phyloP scores from a whole-genome alignment of 805 yeast genomes.

The Komagataella populi region DNA sequence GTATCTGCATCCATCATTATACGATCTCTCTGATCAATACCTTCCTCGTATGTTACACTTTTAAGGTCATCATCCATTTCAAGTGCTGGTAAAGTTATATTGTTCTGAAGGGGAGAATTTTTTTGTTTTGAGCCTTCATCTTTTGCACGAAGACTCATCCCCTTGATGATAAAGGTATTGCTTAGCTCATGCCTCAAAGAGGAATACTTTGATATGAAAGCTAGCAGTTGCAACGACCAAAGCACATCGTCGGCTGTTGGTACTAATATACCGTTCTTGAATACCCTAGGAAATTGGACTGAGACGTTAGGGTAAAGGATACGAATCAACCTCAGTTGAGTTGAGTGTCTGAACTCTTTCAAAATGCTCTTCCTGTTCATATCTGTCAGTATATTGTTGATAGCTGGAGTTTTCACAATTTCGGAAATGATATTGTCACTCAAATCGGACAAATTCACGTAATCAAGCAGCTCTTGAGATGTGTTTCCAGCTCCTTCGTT shows the following conservation, averaged over 20 bases:
- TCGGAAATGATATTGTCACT: not conserved
- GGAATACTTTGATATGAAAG: constrained; percentile 88
- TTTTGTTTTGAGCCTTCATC: constrained; percentile 3
- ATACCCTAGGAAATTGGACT: constrained; percentile 30
- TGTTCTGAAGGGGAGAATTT: not conserved
- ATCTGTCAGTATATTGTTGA: not conserved
- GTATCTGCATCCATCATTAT: not conserved
- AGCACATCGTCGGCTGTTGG: constrained; percentile 90
- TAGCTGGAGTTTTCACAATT: not conserved
- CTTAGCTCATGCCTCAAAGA: constrained; percentile 63
- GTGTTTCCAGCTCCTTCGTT: not conserved
- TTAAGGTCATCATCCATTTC: not conserved
- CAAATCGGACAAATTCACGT: not conserved
- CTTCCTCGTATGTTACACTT: not conserved
- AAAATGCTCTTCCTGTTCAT: not conserved
- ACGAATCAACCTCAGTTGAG: not conserved
- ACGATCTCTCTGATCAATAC: not conserved
- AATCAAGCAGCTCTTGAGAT: not conserved
- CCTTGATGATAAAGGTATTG: constrained; percentile 60
- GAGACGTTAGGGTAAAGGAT: not conserved
- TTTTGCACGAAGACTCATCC: constrained; percentile 36
- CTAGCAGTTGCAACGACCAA: constrained; percentile 85
- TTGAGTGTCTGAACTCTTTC: not conserved
- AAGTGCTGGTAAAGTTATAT: not conserved
- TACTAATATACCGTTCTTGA: constrained; percentile 58